phyloP scores from a whole-genome alignment of 768 basidiomycete species.

The Hirschioporus abietinus region DNA sequence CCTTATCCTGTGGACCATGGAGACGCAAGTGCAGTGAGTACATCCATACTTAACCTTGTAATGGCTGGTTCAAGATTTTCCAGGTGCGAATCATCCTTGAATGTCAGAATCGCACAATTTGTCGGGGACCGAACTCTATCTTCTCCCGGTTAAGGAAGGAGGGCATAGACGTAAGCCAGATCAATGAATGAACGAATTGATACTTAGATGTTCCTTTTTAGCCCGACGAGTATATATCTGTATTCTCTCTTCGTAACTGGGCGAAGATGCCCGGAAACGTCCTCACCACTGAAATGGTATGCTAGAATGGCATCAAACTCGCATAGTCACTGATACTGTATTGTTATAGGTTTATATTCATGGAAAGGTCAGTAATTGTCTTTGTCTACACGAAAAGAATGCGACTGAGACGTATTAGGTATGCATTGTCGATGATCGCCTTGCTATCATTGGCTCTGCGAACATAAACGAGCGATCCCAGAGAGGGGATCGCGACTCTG shows the following conservation, averaged over 20 bases:
- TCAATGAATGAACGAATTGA: background rate
- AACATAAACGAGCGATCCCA: constrained; percentile 98
- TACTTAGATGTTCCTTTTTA: constrained; percentile 26
- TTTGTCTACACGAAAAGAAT: background rate
- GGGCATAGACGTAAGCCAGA: constrained; percentile 71
- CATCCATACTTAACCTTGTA: background rate
- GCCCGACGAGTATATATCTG: constrained; percentile 89
- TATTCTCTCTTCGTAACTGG: constrained; percentile 93
- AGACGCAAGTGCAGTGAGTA: constrained; percentile 83
- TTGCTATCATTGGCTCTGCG: constrained; percentile 92
- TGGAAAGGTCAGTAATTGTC: constrained; percentile 47
- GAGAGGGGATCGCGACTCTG: constrained; percentile 94
- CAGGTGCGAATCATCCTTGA: constrained; percentile 93
- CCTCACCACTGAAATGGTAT: constrained; percentile 83
- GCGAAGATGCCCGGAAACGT: constrained; percentile 79
- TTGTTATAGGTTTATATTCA: constrained; percentile 76
- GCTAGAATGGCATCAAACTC: constrained; percentile 11
- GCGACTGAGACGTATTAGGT: constrained; percentile 18
- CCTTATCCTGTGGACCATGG: constrained; percentile 88
- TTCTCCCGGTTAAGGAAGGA: constrained; percentile 80
- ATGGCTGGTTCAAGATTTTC: constrained; percentile 5
- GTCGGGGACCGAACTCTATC: constrained; percentile 87
- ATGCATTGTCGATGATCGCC: constrained; percentile 89
- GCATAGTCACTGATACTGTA: constrained; percentile 11
- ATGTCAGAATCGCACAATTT: constrained; percentile 88